Conservation (phyloP, 768 basidiomycete species). For the Pseudohyphozyma bogoriensis region DNA sequence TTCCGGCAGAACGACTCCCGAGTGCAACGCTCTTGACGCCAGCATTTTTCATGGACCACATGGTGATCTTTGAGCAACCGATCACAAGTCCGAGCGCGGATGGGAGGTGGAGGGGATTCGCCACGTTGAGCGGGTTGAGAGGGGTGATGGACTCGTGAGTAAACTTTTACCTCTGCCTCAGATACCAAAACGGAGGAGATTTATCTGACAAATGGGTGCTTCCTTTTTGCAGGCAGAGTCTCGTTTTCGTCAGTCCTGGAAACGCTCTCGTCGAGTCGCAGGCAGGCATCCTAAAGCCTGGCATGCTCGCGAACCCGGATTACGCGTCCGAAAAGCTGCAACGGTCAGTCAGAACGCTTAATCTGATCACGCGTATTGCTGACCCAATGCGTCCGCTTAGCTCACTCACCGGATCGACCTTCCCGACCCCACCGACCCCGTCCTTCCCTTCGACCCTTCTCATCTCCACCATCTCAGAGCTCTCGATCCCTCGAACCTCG, state of each 20-base stretch:
- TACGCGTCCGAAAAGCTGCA: constrained; percentile 40
- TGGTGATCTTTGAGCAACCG: constrained; percentile 55
- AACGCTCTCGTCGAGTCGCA: not conserved
- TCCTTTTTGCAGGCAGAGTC: not conserved
- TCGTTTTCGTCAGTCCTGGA: constrained; percentile 12
- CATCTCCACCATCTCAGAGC: constrained; percentile 1
- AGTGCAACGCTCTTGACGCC: constrained; percentile 52
- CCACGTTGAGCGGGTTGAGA: constrained; percentile 74
- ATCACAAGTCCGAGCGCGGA: not conserved
- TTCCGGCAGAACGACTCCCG: constrained; percentile 53
- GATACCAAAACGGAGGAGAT: too few species aligned
- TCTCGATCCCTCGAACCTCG: constrained; percentile 37
- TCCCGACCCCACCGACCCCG: not conserved
- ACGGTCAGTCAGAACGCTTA: constrained; percentile 42
- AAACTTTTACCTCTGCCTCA: not conserved
- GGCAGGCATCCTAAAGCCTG: constrained; percentile 32
- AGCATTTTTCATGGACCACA: constrained; percentile 74
- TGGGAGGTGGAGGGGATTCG: constrained; percentile 40
- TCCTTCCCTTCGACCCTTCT: constrained; percentile 10
- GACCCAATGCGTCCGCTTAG: too few species aligned
- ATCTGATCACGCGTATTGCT: too few species aligned
- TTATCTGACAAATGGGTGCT: not conserved
- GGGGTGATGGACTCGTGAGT: constrained; percentile 57
- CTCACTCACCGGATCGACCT: too few species aligned
- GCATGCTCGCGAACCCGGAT: constrained; percentile 45